Base-by-base conservation (phyloP, 2,329 filamentous ascomycete species). In the Pseudomassariella vexata region DNA sequence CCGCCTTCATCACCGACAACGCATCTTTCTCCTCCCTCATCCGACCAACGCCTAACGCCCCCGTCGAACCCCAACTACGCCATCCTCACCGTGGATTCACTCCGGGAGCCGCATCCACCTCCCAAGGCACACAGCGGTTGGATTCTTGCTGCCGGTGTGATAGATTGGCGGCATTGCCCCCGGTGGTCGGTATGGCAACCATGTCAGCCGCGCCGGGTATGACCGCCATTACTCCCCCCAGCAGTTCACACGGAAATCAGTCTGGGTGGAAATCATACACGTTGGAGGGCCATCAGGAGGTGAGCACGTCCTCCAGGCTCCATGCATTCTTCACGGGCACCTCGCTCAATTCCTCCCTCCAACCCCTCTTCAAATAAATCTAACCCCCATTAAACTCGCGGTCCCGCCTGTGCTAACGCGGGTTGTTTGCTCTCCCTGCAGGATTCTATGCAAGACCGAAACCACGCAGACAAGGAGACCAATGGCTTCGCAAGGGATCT, bases 161-260 rank as follows among this genome's bases (percentile, higher is more conserved):
- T n/a, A n/a, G n/a, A n/a, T n/a, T n/a, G n/a, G n/a, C n/a, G n/a
- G 21, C 14, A 5, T n/a, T 46, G 36, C 40, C 35, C 37, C 40
- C 34, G 40, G 46, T 24, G 32, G 28, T 36, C 29, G 41, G 40
- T 32, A 76, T 75, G 72, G 65, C 71, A 47, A 62, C 68, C 50
- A 65, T 76, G 54, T 69, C 71, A 44, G 57, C 68, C 44, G 60
- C 59, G 44, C 63, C 65, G 39, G 63, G 64, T 40, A 60, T 66
- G 31, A 60, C 66, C 38, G 62, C 66, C 27, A 55, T 75, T 38
- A 66, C 63, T 39, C 65, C 68, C 36, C 62, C 69, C 11, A 61
- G 59, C 42, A 71, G 65, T 48, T 64, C 63, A 34, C 63, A 74
- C 48, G 70, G 60, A 28, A 60, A 68, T 27, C 59, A 56, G 23